Percentiles rank a stretch among this genome's conserved stretches.
These are phyloP conservation scores for Mortierella sp. DNA, from an alignment of 371 early-diverging fungal species.

Conservation along the genomic window DNA sequence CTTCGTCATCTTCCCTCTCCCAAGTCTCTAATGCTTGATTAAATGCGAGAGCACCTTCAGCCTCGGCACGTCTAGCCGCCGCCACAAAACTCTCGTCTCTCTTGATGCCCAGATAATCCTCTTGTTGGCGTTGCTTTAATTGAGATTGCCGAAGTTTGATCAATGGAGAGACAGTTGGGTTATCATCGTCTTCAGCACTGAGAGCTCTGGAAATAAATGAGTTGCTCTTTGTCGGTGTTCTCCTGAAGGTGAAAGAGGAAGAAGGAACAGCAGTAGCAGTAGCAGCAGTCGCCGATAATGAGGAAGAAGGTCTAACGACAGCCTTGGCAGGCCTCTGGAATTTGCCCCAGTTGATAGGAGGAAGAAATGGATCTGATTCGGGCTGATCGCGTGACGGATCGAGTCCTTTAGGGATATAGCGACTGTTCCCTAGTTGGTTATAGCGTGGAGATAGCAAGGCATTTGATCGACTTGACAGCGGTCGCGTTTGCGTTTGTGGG, in stretches of 20 bases:
- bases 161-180: slow-evolving; percentile 26
- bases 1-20: slow-evolving; percentile 52
- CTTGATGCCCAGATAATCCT: slow-evolving; percentile 47
- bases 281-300: slow-evolving; percentile 1
- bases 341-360: slow-evolving; percentile 32
- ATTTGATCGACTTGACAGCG: not conserved
- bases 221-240: not conserved
- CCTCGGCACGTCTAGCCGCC: not conserved
- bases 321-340: slow-evolving; percentile 14
- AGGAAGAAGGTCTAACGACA: not conserved
- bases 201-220: not conserved
- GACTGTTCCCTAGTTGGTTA: not conserved
- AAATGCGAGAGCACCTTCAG: slow-evolving; percentile 22
- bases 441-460: not conserved
- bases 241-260: slow-evolving; percentile 4
- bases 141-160: slow-evolving; percentile 52
- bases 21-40: slow-evolving; percentile 32
- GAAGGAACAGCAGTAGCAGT: slow-evolving; percentile 1
- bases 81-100: not conserved
- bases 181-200: slow-evolving; percentile 3
- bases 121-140: slow-evolving; percentile 43
- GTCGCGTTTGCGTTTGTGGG: not conserved
- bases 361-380: slow-evolving; percentile 5
- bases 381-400: slow-evolving; percentile 24
- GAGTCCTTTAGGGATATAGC: not conserved